phyloP scores from a whole-genome alignment of 2,329 filamentous ascomycete genomes.

The Lachnellula cervina region DNA sequence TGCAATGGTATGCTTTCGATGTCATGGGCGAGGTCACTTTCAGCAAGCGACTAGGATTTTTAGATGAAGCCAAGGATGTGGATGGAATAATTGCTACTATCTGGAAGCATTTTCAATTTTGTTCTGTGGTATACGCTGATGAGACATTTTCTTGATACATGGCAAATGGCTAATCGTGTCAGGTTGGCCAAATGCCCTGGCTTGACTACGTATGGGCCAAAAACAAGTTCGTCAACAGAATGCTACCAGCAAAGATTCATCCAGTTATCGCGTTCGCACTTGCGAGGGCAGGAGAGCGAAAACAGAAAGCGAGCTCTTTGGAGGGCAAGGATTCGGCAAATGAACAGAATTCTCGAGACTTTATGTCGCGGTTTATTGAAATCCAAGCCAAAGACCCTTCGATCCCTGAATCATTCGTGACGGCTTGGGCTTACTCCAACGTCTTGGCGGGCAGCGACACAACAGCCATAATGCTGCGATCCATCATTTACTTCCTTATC shows the following conservation, averaged over 20 bases:
- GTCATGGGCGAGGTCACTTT: slow-evolving; percentile 33
- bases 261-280: background rate
- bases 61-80: slow-evolving; percentile 31
- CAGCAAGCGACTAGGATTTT: slow-evolving; percentile 29
- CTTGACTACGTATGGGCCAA: slow-evolving; percentile 8
- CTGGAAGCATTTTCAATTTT: slow-evolving; percentile 23
- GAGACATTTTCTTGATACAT: slow-evolving; percentile 34
- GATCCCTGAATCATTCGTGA: background rate
- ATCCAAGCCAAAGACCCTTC: slow-evolving; percentile 5
- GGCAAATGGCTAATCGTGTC: slow-evolving; percentile 22
- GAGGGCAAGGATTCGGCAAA: slow-evolving; percentile 28
- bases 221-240: slow-evolving; percentile 2
- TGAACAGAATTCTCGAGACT: slow-evolving; percentile 22
- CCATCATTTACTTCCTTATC: slow-evolving; percentile 35
- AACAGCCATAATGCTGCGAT: slow-evolving; percentile 30
- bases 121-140: slow-evolving; percentile 28
- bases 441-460: slow-evolving; percentile 33
- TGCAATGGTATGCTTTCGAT: slow-evolving; percentile 36
- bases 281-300: slow-evolving; percentile 26
- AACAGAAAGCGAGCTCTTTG: slow-evolving; percentile 4
- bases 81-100: slow-evolving; percentile 32
- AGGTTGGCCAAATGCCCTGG: slow-evolving; percentile 24
- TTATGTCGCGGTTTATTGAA: slow-evolving; percentile 23
- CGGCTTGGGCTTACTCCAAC: slow-evolving; percentile 5
- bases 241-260: background rate